phyloP scores from a whole-genome alignment of 2,329 filamentous ascomycete species.

The Trichoderma endophyticum region DNA sequence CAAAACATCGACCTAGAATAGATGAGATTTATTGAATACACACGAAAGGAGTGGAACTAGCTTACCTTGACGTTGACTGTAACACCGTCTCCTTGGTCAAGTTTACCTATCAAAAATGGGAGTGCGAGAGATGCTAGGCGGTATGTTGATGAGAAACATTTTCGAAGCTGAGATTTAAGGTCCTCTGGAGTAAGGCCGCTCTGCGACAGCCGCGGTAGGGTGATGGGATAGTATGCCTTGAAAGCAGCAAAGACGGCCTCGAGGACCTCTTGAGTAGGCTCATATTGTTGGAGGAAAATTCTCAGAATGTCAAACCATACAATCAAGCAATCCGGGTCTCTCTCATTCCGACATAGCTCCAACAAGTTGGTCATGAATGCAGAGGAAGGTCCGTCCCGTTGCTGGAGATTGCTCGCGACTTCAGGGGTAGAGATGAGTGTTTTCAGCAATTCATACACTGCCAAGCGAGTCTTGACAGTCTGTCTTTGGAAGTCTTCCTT shows the following conservation, averaged over 20 bases:
- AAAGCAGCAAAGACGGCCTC: conserved; percentile 53
- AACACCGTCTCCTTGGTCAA: conserved; percentile 57
- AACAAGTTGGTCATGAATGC: conserved; percentile 50
- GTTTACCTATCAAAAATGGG: conserved; percentile 54
- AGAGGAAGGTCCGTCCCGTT: conserved; percentile 41
- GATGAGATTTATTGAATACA: conserved; percentile 16
- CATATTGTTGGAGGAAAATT: conserved; percentile 43
- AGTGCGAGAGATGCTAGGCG: conserved; percentile 45
- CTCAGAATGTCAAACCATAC: conserved; percentile 54
- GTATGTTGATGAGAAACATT: conserved; percentile 53
- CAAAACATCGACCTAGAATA: conserved; percentile 49
- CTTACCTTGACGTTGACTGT: conserved; percentile 56
- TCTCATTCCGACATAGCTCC: conserved; percentile 51
- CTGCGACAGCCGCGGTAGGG: conserved; percentile 48
- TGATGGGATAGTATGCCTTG: conserved; percentile 61
- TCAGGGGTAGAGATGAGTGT: conserved; percentile 43
- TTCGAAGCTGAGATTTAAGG: conserved; percentile 51
- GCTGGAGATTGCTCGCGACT: conserved; percentile 43
- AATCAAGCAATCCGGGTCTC: conserved; percentile 56
- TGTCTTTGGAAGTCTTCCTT: conserved; percentile 58
- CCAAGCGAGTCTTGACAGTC: conserved; percentile 48
- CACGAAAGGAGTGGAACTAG: not conserved
- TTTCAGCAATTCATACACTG: conserved; percentile 49
- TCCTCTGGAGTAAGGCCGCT: conserved; percentile 55
- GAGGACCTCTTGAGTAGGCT: conserved; percentile 43